Conservation (phyloP, 345 rosid species). For the sweet orange (Citrus sinensis) region DNA sequence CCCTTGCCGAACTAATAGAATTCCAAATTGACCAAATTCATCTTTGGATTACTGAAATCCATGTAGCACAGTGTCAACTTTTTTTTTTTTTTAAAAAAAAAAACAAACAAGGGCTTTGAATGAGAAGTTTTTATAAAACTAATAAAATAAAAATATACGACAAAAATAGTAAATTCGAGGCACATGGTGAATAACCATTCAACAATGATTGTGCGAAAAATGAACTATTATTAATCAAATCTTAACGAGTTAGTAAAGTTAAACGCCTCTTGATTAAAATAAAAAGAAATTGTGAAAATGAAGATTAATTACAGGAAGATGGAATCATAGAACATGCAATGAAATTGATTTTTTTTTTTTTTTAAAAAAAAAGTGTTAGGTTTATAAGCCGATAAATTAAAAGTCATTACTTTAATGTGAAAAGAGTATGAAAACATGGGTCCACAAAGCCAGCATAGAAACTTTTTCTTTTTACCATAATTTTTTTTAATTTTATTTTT, state of each 20-base stretch:
- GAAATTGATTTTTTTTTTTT: background rate
- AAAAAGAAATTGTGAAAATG: background rate
- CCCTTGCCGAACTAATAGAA: background rate
- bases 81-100: no score
- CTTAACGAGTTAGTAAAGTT: background rate
- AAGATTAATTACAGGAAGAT: background rate
- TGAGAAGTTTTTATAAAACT: background rate
- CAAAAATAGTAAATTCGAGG: no score
- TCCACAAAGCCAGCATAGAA: conserved; percentile 8
- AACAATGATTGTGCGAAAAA: background rate
- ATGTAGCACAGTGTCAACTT: background rate
- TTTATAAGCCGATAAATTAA: conserved; percentile 17
- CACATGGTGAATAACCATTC: background rate
- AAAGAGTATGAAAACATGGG: conserved; percentile 18
- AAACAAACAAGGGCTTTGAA: background rate
- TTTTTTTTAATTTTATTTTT: background rate
- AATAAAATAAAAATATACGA: no score
- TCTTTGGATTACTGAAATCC: background rate
- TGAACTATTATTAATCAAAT: background rate
- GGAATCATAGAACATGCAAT: background rate
- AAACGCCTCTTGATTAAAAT: background rate
- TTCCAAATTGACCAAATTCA: conserved; percentile 3
- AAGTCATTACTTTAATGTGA: conserved; percentile 12
- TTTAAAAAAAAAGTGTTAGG: conserved; percentile 12
- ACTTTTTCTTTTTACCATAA: conserved; percentile 16